Percentiles rank a stretch among this genome's conserved stretches.
Evolutionary conservation across 768 basidiomycete genomes (phyloP).

Genomic region (Tylopilus vinaceipallidus): DNA sequence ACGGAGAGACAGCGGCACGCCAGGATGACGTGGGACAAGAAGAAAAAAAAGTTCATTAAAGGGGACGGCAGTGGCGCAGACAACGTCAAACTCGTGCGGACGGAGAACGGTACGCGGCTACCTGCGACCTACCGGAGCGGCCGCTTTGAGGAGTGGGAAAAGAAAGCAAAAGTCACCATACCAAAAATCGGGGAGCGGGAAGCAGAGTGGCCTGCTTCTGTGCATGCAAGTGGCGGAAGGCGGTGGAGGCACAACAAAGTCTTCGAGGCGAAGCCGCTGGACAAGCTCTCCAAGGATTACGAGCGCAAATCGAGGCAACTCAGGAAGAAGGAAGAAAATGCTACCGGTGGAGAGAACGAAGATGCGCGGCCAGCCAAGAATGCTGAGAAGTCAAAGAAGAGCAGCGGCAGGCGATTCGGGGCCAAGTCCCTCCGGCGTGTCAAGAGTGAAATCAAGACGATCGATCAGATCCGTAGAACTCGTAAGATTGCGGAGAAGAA

Average conservation of each 20-base stretch:
- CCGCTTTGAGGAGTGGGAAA: conserved; percentile 93
- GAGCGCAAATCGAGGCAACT: conserved; percentile 67
- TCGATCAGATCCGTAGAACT: conserved; percentile 81
- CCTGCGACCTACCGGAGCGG: conserved; percentile 93
- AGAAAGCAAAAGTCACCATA: conserved; percentile 66
- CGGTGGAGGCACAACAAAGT: conserved; percentile 75
- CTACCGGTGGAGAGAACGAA: conserved; percentile 24
- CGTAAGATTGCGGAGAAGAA: conserved; percentile 64
- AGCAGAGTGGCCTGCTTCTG: conserved; percentile 36
- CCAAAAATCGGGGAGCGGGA: conserved; percentile 86
- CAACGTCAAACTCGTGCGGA: conserved; percentile 90
- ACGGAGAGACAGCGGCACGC: conserved; percentile 56
- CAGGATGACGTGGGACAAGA: conserved; percentile 87
- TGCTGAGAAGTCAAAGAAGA: conserved; percentile 35
- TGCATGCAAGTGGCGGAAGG: conserved; percentile 42
- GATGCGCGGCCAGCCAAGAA: conserved; percentile 18
- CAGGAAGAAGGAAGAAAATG: conserved; percentile 52
- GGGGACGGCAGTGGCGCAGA: conserved; percentile 85
- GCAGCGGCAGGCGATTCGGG: conserved; percentile 43
- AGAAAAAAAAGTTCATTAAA: conserved; percentile 91
- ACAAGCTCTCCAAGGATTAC: conserved; percentile 69
- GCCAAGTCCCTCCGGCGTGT: conserved; percentile 62
- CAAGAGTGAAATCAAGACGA: conserved; percentile 82
- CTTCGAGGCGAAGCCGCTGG: conserved; percentile 66
- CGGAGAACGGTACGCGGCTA: conserved; percentile 87